Percentiles rank a stretch among this genome's conserved stretches.
phyloP scores from a whole-genome alignment of 495 filamentous ascomycete genomes.

The Cenococcum geophilum region DNA sequence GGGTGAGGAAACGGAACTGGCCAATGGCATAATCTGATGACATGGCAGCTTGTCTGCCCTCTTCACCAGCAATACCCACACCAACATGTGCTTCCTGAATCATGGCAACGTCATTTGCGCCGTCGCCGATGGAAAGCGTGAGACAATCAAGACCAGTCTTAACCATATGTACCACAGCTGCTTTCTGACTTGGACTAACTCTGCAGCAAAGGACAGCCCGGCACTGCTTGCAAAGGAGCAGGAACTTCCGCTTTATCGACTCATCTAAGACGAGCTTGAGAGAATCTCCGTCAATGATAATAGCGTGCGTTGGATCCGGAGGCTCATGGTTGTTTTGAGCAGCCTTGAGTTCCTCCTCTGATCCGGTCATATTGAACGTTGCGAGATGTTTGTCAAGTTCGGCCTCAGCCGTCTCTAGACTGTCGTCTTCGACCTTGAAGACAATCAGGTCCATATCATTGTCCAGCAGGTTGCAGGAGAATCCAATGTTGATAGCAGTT shows the following conservation, averaged over 20 bases:
- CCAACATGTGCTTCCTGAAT: slow-evolving; percentile 99
- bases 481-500: slow-evolving; percentile 99
- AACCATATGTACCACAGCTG: slow-evolving; percentile 93
- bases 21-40: slow-evolving; percentile 98
- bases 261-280: slow-evolving; percentile 85
- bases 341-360: slow-evolving; percentile 74
- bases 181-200: slow-evolving; percentile 95
- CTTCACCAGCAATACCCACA: slow-evolving; percentile 95
- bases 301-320: slow-evolving; percentile 83
- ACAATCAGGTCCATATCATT: slow-evolving; percentile 97
- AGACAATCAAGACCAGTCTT: slow-evolving; percentile 93
- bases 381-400: slow-evolving; percentile 68
- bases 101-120: slow-evolving; percentile 99
- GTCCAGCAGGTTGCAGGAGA: slow-evolving; percentile 94
- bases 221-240: slow-evolving; percentile 95
- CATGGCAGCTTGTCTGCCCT: slow-evolving; percentile 97
- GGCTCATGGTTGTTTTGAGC: slow-evolving; percentile 78
- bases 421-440: slow-evolving; percentile 75
- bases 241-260: slow-evolving; percentile 77
- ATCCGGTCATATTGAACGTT: slow-evolving; percentile 73
- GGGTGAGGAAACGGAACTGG: slow-evolving; percentile 90
- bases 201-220: slow-evolving; percentile 95
- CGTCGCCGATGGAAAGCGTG: slow-evolving; percentile 94
- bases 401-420: slow-evolving; percentile 54
- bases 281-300: slow-evolving; percentile 94